These are phyloP conservation scores for Sungouiozyma intestinalis DNA, from an alignment of 805 yeast species.

Conservation along the genomic window DNA sequence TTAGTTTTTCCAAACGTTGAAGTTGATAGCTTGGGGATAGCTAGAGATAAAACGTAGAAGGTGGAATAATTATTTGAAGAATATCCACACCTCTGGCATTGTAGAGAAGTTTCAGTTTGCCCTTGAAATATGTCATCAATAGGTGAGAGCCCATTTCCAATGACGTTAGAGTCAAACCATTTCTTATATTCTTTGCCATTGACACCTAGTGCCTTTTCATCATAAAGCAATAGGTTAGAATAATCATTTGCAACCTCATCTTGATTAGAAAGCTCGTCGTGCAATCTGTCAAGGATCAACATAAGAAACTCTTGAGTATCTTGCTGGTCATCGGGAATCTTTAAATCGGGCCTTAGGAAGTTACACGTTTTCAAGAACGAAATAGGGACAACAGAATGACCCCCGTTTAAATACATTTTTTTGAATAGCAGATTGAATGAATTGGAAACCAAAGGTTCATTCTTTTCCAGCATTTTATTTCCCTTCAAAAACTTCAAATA, in stretches of 20 bases:
- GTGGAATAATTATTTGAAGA: slow-evolving; percentile 50
- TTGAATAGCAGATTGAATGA: slow-evolving; percentile 45
- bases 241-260: slow-evolving; percentile 30
- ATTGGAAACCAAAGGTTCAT: slow-evolving; percentile 26
- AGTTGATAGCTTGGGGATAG: slow-evolving; percentile 37
- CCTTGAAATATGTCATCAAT: slow-evolving; percentile 61
- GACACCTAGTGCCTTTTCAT: slow-evolving; percentile 18
- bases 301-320: slow-evolving; percentile 72
- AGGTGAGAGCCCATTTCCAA: slow-evolving; percentile 55
- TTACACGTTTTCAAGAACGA: slow-evolving; percentile 46
- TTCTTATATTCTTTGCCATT: slow-evolving; percentile 41
- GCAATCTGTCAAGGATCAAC: slow-evolving; percentile 55
- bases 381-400: slow-evolving; percentile 53
- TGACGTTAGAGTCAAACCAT: slow-evolving; percentile 47
- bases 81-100: slow-evolving; percentile 56
- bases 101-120: slow-evolving; percentile 53
- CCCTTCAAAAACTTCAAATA: slow-evolving; percentile 35
- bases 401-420: slow-evolving; percentile 49
- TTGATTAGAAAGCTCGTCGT: slow-evolving; percentile 47
- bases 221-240: slow-evolving; percentile 31
- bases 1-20: slow-evolving; percentile 22
- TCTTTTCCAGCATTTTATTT: slow-evolving; percentile 2
- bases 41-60: slow-evolving; percentile 52
- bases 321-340: slow-evolving; percentile 67
- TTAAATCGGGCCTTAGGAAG: slow-evolving; percentile 50